Evolutionary conservation across 2,329 filamentous ascomycete species (phyloP).

Genomic region (Stagonosporopsis rhizophila): DNA sequence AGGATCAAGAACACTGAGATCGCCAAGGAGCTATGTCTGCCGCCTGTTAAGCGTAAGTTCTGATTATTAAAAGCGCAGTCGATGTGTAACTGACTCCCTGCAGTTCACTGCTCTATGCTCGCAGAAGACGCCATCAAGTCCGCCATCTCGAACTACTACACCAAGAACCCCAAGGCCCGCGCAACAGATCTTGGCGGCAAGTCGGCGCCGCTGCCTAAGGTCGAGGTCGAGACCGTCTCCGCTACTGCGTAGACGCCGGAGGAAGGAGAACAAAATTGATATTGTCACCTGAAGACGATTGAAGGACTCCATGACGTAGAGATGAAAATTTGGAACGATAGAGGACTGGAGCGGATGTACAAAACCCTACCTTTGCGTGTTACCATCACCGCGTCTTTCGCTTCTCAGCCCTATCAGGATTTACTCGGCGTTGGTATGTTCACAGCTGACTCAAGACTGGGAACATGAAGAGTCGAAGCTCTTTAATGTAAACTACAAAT

Average conservation of each 20-base stretch:
- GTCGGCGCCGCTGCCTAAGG: conserved; percentile 70
- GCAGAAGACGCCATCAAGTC: conserved; percentile 93
- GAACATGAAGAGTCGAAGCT: not conserved
- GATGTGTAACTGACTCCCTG: not conserved
- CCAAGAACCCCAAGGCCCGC: conserved; percentile 81
- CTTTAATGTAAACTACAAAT: not conserved
- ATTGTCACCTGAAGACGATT: conserved; percentile 25
- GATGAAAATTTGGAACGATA: not conserved
- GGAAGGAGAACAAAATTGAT: conserved; percentile 24
- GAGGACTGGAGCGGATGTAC: conserved; percentile 2
- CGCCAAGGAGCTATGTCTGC: conserved; percentile 90
- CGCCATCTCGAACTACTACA: conserved; percentile 89
- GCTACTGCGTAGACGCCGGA: conserved; percentile 43
- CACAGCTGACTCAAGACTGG: not conserved
- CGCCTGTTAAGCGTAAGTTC: conserved; percentile 81
- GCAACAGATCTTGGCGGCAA: conserved; percentile 80
- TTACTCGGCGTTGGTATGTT: conserved; percentile 6
- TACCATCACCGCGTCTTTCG: conserved; percentile 5
- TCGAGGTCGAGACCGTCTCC: conserved; percentile 64
- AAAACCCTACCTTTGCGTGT: conserved; percentile 12
- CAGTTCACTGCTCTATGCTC: conserved; percentile 91
- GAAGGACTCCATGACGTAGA: not conserved
- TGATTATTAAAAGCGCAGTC: not conserved
- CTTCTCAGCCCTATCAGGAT: conserved; percentile 3
- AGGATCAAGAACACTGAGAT: conserved; percentile 98